phyloP scores from a whole-genome alignment of 2,329 filamentous ascomycete species.

The Colletotrichum cereale region DNA sequence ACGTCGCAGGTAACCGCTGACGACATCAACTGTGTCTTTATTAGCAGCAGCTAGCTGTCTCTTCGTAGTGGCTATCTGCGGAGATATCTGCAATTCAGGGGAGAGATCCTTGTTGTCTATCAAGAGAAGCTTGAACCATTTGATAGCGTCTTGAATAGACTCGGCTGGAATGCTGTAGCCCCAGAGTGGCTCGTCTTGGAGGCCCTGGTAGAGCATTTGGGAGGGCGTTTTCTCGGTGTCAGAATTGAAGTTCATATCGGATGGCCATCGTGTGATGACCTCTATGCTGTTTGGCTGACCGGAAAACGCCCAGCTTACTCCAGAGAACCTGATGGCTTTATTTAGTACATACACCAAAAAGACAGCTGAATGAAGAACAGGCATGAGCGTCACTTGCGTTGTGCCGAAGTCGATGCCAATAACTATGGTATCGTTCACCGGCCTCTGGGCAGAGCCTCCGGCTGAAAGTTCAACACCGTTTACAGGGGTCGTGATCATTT shows the following conservation, averaged over 20 bases:
- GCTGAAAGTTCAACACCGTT: too few relatives aligned
- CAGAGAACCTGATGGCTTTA: slow-evolving; percentile 48
- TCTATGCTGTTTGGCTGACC: slow-evolving; percentile 45
- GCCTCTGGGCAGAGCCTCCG: too few relatives aligned
- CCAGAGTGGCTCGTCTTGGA: slow-evolving; percentile 42
- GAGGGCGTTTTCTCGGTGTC: slow-evolving; percentile 52
- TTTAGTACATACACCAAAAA: neutral
- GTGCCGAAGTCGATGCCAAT: slow-evolving; percentile 62
- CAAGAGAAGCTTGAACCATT: slow-evolving; percentile 59
- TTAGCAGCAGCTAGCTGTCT: neutral
- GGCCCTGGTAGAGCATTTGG: slow-evolving; percentile 41
- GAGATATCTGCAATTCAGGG: slow-evolving; percentile 40
- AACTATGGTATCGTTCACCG: slow-evolving; percentile 43
- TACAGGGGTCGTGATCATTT: too few relatives aligned
- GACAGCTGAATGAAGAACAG: neutral
- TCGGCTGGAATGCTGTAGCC: slow-evolving; percentile 47
- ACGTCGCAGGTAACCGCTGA: slow-evolving; percentile 49
- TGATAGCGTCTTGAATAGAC: slow-evolving; percentile 41
- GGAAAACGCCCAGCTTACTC: slow-evolving; percentile 54
- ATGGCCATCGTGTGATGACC: slow-evolving; percentile 49
- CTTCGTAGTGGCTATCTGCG: slow-evolving; percentile 41
- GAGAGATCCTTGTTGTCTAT: slow-evolving; percentile 49
- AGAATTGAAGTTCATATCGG: slow-evolving; percentile 39
- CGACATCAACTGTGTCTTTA: slow-evolving; percentile 46
- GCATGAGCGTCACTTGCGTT: slow-evolving; percentile 48